Evolutionary conservation across 306 rosid genomes (phyloP), one percentile per base, ranked within the genome.

Genomic region (Abrus pulchellus): DNA sequence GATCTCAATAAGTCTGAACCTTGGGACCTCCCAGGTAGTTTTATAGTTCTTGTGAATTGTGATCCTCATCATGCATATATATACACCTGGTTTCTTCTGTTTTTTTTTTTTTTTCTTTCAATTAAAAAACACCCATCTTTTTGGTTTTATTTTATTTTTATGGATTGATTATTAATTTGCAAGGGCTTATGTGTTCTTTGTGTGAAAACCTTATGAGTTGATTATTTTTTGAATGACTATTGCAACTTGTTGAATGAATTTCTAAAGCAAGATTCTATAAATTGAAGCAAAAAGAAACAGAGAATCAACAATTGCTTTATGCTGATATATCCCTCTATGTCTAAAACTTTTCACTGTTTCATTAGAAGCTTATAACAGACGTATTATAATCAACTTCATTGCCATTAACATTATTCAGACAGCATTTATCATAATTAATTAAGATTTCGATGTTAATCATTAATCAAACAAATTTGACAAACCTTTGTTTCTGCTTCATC

Each of bases 1-100:
- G 97, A 93, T 90, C 92, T 93, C 68, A 93, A 93, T 56, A 93
- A 91, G 83, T 87, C 85, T 33, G 97, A 93, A 52, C 97, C 97
- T 61, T 93, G 97, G 97, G 97, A 93, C 83, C 97, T 93, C 81
- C 97, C 97, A 74, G 97, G 94, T 82, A 41, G 0, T 65, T 65
- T 14, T 20, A 1, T 10, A 11, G 0, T 60, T 53, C 1, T 13
- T 63, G 2, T 36, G 4, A 4, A 36, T 36, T 36, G 40, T 36
- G 40, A 36, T 40, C 12, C 12, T 28, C n/a, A 28, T 27, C 13
- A 6, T 63, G 1, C 6, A 1, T 55, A 7, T 53, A 14, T 11
- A 29, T 28, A 56, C 1, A 56, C 38, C 12, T 9, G 65, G 1
- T 61, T 61, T 61, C 5, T 9, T 1, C 5, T 61, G 10, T 1